phyloP scores from a whole-genome alignment of 2,329 filamentous ascomycete genomes.

The Aspergillus ustus region DNA sequence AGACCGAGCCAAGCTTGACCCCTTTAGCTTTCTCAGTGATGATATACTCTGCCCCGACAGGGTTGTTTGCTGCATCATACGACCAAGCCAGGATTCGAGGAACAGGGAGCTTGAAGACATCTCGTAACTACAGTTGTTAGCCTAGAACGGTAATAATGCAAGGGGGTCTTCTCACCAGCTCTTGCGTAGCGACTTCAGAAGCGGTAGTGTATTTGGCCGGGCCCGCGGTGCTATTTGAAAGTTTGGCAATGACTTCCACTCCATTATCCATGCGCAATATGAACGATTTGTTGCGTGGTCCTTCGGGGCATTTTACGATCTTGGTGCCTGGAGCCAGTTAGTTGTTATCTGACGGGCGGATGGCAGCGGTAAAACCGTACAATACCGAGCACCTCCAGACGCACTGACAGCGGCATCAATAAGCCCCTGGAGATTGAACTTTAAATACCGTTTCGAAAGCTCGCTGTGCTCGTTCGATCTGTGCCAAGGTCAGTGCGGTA shows the following conservation, averaged over 20 bases:
- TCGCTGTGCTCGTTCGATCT: slow-evolving; percentile 37
- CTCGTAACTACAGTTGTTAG: slow-evolving; percentile 26
- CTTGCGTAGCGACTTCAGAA: not conserved
- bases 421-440: slow-evolving; percentile 35
- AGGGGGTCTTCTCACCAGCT: slow-evolving; percentile 23
- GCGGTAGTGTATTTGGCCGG: not conserved
- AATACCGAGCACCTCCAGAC: slow-evolving; percentile 31
- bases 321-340: slow-evolving; percentile 26
- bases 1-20: slow-evolving; percentile 28
- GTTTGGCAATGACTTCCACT: not conserved
- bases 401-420: slow-evolving; percentile 30
- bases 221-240: not conserved
- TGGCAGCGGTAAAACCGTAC: slow-evolving; percentile 21
- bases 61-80: slow-evolving; percentile 2
- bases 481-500: not conserved
- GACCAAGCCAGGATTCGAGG: not conserved
- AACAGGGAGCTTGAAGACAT: slow-evolving; percentile 9
- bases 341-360: not conserved
- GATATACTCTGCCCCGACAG: not conserved
- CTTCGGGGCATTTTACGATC: slow-evolving; percentile 37
- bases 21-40: not conserved
- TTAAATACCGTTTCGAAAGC: slow-evolving; percentile 33
- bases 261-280: not conserved
- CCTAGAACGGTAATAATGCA: not conserved
- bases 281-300: slow-evolving; percentile 31